A percentile compares a stretch with the other conserved stretches of the same genome.
Evolutionary conservation across 2,329 filamentous ascomycete species (phyloP).

Genomic region (Clonostachys sp.): DNA sequence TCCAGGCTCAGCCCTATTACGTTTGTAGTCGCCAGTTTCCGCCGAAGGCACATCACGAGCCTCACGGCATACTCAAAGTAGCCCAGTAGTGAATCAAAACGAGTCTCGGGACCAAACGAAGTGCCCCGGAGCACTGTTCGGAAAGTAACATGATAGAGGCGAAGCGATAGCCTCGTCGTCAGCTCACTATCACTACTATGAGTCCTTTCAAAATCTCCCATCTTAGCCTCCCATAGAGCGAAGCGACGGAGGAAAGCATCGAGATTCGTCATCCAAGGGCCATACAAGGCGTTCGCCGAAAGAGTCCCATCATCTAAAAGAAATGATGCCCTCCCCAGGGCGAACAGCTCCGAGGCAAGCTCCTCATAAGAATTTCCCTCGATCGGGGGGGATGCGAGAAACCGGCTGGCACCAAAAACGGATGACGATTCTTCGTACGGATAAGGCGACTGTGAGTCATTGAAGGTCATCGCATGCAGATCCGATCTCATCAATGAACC

Average conservation of each 20-base stretch:
- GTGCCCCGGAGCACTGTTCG: conserved; percentile 9
- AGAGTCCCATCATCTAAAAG: conserved; percentile 2
- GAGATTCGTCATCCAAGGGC: conserved; percentile 2
- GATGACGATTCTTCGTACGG: conserved; percentile 9
- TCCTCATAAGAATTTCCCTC: not conserved
- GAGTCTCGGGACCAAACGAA: conserved; percentile 13
- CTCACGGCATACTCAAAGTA: conserved; percentile 18
- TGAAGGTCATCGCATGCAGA: conserved; percentile 24
- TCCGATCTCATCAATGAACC: conserved; percentile 20
- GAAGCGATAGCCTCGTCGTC: conserved; percentile 6
- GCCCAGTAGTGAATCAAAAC: conserved; percentile 18
- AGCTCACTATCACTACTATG: not conserved
- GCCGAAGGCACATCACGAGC: conserved; percentile 6
- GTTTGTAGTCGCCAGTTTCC: conserved; percentile 1
- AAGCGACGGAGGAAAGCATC: conserved; percentile 9
- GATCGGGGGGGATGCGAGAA: not conserved
- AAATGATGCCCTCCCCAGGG: not conserved
- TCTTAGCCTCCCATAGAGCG: conserved; percentile 3
- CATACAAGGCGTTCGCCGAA: not conserved
- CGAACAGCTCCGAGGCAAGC: not conserved
- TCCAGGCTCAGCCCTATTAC: conserved; percentile 18
- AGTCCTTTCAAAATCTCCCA: not conserved
- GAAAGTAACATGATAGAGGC: conserved; percentile 20
- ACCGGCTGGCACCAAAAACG: not conserved
- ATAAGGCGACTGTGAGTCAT: conserved; percentile 21